Conservation (phyloP, 1,284 basidiomycete species). For the Pholiota adiposa region DNA sequence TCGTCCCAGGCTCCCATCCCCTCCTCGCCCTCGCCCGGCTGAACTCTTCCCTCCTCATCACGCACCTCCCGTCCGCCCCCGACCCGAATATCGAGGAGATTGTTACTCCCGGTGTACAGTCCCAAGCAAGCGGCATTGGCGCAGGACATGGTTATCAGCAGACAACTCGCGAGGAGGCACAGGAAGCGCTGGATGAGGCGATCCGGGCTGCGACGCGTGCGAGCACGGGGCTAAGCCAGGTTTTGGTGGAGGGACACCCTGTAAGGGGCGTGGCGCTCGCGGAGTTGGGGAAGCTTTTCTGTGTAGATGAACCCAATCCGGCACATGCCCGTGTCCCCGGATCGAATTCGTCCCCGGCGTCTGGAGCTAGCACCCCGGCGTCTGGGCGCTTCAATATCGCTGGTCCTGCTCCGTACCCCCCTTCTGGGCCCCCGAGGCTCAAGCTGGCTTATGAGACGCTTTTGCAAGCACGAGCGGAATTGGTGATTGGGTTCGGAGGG, state of each 20-base stretch:
- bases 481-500: constrained; percentile 66
- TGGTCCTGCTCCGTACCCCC: constrained; percentile 51
- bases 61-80: constrained; percentile 38
- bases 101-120: constrained; percentile 26
- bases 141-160: constrained; percentile 12
- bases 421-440: constrained; percentile 64
- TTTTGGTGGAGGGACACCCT: constrained; percentile 78
- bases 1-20: constrained; percentile 72
- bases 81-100: constrained; percentile 24
- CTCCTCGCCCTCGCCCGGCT: constrained; percentile 76
- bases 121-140: constrained; percentile 13
- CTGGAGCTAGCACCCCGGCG: constrained; percentile 3
- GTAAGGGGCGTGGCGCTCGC: constrained; percentile 76
- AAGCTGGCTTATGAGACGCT: constrained; percentile 68
- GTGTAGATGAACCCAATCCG: constrained; percentile 69
- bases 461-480: constrained; percentile 59
- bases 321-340: constrained; percentile 17
- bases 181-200: constrained; percentile 64
- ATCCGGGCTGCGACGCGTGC: constrained; percentile 62
- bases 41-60: constrained; percentile 67
- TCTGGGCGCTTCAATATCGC: constrained; percentile 8
- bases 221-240: constrained; percentile 55
- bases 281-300: constrained; percentile 82
- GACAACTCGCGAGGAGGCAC: constrained; percentile 34
- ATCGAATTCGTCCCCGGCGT: not conserved